Base-by-base conservation (phyloP, 805 yeast genomes). In the Ogataea pilisensis region DNA sequence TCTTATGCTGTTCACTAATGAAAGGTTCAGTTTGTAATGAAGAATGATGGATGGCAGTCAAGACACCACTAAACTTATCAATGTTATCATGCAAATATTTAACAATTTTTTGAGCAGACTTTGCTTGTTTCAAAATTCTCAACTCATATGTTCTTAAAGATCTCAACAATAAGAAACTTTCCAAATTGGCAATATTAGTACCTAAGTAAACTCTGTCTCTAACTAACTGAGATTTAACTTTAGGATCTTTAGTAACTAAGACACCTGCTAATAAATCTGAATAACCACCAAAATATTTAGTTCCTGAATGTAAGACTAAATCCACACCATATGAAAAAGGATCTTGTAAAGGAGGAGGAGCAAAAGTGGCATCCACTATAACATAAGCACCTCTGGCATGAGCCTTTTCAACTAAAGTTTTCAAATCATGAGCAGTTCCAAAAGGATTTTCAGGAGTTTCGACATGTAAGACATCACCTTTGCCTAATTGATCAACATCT, bases 241-340 rank as follows among this genome's bases (percentile, higher is more conserved):
- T 61, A 8, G 55, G 49, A 44, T 77, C 77, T 56, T 82, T 80
- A n/a, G 85, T 80, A 16, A 81, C 78, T 16, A 89, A 63, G 11
- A 83, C 69, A 26, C 98, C 97, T 5, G 95, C 89, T 37, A 90
- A 68, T 32, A 89, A 66, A 60, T 90, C 97, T 6, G 95, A 85
- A 63, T 90, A 96, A n/a, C 98, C 97, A 30, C 95, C 96, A 55
- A 88, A 83, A 64, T 83, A 91, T 60, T 90, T 90, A 1, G 96
- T 90, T 1, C 89, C 96, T 1, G 96, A 87, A 61, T 90, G 96
- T 76, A 91, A 68, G n/a, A 91, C 80, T 49, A 88, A 65, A 61
- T 91, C 97, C 24, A 84, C 96, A 35, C 91, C 96, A 53, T 76
- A 82, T 30, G 72, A 71, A 64, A 88, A 87, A 5, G 95, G 91